Base-by-base conservation (phyloP, 495 filamentous ascomycete species). In the Pseudevernia furfuracea region DNA sequence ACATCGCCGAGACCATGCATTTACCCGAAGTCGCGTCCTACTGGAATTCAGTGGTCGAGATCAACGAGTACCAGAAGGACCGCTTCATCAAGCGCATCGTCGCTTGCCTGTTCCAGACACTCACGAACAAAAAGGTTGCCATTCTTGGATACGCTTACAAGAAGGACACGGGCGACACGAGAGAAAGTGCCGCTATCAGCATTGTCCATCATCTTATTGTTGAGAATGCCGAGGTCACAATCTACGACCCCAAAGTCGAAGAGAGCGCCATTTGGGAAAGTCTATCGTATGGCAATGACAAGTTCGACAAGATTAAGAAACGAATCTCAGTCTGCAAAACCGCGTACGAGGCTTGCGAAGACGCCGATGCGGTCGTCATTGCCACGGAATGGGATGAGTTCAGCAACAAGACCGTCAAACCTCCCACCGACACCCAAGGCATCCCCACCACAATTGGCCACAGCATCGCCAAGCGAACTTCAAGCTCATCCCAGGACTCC, bases 91-190 rank as follows among this genome's bases (percentile, higher is more conserved):
- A 79, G 57, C 79, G 84, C 21, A 81, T 92, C 11, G 82, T 91
- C 61, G 74, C 75, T 32, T 83, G 84, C 57, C 79, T 93, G 34
- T 86, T 88, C 69, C 84, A 87, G 61, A 89, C 85, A 8, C 76
- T 92, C 1, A 80, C 81, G 2, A 81, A 82, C 23, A 91, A 91
- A 74, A 90, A 89, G 71, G 78, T 93, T 32, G 82, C 87, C 1
- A 71, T 93, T 7, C 79, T 95, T 1, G 90, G 90, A 10, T 91
- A 85, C 71, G 85, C 90, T 2, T 95, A 90, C 76, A 93, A 95
- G 77, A 89, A 91, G 70, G 79, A 90, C 67, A 93, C 90, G 2
- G 83, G 84, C 17, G 90, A 95, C 72, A 89, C 86, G 9, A 81
- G 90, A 11, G 89, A 91, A 71, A 85, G 83, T 53, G 81, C 87